A percentile compares a stretch with the other conserved stretches of the same genome.
Conservation (phyloP, 768 basidiomycete species). For the Suillus americanus region DNA sequence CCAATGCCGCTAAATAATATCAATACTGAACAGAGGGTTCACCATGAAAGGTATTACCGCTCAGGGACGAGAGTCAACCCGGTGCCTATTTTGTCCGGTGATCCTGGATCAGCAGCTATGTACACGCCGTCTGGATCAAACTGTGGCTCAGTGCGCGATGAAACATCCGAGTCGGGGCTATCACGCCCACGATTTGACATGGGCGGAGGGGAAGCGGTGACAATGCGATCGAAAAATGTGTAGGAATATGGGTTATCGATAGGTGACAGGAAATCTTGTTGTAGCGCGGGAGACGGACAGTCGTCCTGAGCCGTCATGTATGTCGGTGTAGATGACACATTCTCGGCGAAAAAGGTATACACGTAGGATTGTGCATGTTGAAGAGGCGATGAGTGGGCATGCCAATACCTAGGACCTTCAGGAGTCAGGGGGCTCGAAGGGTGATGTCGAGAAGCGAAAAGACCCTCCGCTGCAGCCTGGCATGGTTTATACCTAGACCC, state of each 20-base stretch:
- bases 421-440: slow-evolving; percentile 32
- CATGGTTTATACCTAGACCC: slow-evolving; percentile 65
- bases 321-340: slow-evolving; percentile 34
- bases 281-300: slow-evolving; percentile 23
- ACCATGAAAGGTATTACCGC: slow-evolving; percentile 31
- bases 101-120: slow-evolving; percentile 36
- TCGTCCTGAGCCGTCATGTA: neutral
- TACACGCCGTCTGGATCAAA: slow-evolving; percentile 48
- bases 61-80: slow-evolving; percentile 46
- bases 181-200: slow-evolving; percentile 34
- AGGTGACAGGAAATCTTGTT: slow-evolving; percentile 19
- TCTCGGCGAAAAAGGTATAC: slow-evolving; percentile 49
- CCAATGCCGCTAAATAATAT: neutral
- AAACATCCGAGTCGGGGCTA: slow-evolving; percentile 13
- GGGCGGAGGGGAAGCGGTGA: slow-evolving; percentile 36
- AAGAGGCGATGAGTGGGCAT: slow-evolving; percentile 19
- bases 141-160: slow-evolving; percentile 17
- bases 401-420: slow-evolving; percentile 45
- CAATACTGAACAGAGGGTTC: neutral
- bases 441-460: slow-evolving; percentile 28
- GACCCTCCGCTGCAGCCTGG: slow-evolving; percentile 50
- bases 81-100: slow-evolving; percentile 40
- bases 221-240: slow-evolving; percentile 41
- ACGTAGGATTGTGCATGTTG: slow-evolving; percentile 25
- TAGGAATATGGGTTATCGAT: slow-evolving; percentile 31